Conservation (phyloP, 192 early-diverging fungal species). For the Coemansia sp. region DNA sequence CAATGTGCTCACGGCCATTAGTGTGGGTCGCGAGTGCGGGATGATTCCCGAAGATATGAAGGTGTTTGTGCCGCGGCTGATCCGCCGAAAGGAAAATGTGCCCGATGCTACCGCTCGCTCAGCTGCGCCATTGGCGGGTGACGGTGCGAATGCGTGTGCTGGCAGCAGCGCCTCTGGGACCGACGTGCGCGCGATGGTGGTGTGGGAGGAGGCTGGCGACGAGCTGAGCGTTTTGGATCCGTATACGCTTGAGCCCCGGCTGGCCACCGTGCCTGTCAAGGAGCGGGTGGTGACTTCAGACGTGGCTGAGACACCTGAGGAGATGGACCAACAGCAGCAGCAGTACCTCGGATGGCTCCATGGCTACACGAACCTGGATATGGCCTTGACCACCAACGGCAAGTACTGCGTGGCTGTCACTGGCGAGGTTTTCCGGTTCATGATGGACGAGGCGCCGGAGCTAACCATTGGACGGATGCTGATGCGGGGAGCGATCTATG, state of each 20-base stretch:
- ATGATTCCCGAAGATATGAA: conserved; percentile 70
- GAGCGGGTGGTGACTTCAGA: conserved; percentile 38
- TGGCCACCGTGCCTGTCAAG: conserved; percentile 22
- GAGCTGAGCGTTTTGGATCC: conserved; percentile 53
- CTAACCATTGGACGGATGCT: conserved; percentile 73
- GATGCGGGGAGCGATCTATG: conserved; percentile 87
- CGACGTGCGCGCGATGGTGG: conserved; percentile 45
- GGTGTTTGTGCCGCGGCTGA: conserved; percentile 78
- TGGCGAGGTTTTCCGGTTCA: conserved; percentile 94
- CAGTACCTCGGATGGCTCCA: conserved; percentile 43
- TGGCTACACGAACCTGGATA: conserved; percentile 31
- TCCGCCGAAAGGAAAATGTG: conserved; percentile 27
- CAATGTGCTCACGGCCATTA: conserved; percentile 93
- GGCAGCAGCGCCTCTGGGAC: not conserved
- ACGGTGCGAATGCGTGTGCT: not conserved
- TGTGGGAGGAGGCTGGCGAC: conserved; percentile 59
- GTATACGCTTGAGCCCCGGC: conserved; percentile 51
- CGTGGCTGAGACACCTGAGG: conserved; percentile 26
- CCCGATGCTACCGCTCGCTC: not conserved
- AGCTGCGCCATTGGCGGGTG: not conserved
- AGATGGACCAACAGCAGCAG: conserved; percentile 47
- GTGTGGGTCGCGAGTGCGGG: conserved; percentile 89
- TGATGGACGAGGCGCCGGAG: conserved; percentile 68
- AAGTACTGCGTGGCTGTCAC: conserved; percentile 87
- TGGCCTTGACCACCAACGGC: conserved; percentile 31